Evolutionary conservation across 495 filamentous ascomycete genomes (phyloP), one percentile per base, ranked within the genome.

Genomic region (Penicillium psychrofluorescens): DNA sequence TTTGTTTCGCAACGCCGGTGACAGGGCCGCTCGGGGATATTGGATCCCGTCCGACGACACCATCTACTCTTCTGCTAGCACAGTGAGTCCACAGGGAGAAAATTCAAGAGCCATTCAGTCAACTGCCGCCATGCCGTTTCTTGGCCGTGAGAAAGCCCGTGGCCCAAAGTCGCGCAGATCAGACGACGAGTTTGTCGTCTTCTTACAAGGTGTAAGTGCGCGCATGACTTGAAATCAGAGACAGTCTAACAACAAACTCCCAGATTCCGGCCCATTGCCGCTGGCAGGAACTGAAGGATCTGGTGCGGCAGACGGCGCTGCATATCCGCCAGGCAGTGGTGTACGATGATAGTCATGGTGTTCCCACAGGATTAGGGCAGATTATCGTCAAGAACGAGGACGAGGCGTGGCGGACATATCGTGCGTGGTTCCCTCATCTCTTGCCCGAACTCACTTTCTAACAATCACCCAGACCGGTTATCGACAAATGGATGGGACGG

Each of bases 331-430:
- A 73, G 41, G 70, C 70, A 6, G 67, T 73, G 2, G 69, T 73
- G 29, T 73, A 73, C 36, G 69, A 73, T 51, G 69, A 73, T 38
- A 61, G 50, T 28, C 63, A 73, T 45, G 69, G 69, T 3, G 66
- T 67, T 38, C 67, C 69, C 11, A 73, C 69, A 0, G 69, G 69
- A 13, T 45, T 73, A 3, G 69, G 69, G 1, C 69, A 73, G 44
- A 73, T 73, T 36, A 73, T 73, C 16, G 58, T 73, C 29, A 73
- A 73, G 14, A 69, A 71, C 35, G 69, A 73, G 41, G 69, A 71
- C 22, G 69, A 73, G 42, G 69, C 69, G 27, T 73, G 67, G 67
- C 51, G 67, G 28, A 73, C 69, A 13, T 73, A 70, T 45, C 64
- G 69, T 73, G 42, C 9, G 66, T 64, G 14, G 6, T 27, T 27